These are phyloP conservation scores for Mycena polygramma DNA, from an alignment of 768 basidiomycete species.

Conservation along the genomic window DNA sequence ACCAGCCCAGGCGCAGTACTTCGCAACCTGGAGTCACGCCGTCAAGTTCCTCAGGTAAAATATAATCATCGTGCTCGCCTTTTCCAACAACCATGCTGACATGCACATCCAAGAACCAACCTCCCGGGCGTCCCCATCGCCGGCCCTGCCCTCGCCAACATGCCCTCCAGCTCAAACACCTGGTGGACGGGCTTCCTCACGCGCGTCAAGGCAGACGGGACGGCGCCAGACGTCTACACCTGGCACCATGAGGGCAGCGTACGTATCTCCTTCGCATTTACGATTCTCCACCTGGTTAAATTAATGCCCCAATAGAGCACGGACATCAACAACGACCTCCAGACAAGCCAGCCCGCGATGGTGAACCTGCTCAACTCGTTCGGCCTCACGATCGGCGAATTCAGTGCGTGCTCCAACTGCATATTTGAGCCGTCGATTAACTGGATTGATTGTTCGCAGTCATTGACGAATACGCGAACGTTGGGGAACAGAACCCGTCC, in stretches of 20 bases:
- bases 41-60: constrained; percentile 33
- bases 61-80: background rate
- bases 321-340: constrained; percentile 38
- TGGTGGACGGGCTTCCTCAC: constrained; percentile 42
- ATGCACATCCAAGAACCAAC: constrained; percentile 18
- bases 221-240: constrained; percentile 39
- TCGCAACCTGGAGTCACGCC: constrained; percentile 36
- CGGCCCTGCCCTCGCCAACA: constrained; percentile 31
- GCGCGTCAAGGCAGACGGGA: constrained; percentile 30
- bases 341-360: constrained; percentile 37
- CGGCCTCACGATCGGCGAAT: constrained; percentile 31
- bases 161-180: constrained; percentile 31
- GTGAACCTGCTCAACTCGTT: constrained; percentile 35
- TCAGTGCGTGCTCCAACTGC: constrained; percentile 22
- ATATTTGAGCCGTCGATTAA: too few species aligned
- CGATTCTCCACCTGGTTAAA: too few species aligned
- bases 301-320: too few species aligned
- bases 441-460: constrained; percentile 11
- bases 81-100: background rate
- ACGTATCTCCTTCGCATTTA: constrained; percentile 9
- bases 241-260: constrained; percentile 41
- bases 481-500: constrained; percentile 35
- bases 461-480: constrained; percentile 41
- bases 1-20: constrained; percentile 35
- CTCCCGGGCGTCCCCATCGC: constrained; percentile 36